These are phyloP conservation scores for Zygoascus sp. DNA, from an alignment of 1,139 yeast species.

Conservation along the genomic window DNA sequence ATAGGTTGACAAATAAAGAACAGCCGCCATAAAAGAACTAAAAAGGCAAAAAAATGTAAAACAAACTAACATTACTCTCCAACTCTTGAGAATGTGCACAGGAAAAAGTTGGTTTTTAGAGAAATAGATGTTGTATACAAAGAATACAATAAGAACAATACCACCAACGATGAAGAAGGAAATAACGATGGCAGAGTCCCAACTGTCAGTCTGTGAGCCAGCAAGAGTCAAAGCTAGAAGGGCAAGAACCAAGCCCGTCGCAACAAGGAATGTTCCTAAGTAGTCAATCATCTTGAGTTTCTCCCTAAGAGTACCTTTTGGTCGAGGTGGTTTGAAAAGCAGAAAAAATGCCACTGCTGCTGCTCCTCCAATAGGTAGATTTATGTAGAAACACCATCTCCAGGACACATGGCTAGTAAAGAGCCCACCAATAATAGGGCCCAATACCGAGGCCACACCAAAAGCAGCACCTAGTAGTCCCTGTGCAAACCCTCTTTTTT, in stretches of 20 bases:
- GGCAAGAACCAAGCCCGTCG: slow-evolving; percentile 28
- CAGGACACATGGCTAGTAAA: slow-evolving; percentile 54
- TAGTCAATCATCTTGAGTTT: slow-evolving; percentile 46
- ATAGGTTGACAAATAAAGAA: slow-evolving; percentile 45
- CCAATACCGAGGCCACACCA: slow-evolving; percentile 53
- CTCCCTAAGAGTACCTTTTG: slow-evolving; percentile 39
- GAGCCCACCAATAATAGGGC: slow-evolving; percentile 61
- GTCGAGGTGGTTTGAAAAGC: slow-evolving; percentile 42
- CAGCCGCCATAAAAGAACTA: slow-evolving; percentile 36
- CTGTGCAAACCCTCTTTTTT: slow-evolving; percentile 49
- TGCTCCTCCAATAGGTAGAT: slow-evolving; percentile 60
- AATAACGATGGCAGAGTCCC: slow-evolving; percentile 57
- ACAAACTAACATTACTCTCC: too few species aligned
- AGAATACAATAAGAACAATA: slow-evolving; percentile 38
- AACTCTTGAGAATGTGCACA: slow-evolving; percentile 29
- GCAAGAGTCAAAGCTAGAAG: slow-evolving; percentile 51
- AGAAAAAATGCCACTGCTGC: slow-evolving; percentile 42
- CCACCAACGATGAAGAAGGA: slow-evolving; percentile 51
- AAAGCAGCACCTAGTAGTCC: slow-evolving; percentile 48
- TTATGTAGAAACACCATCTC: slow-evolving; percentile 76
- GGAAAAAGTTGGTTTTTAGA: slow-evolving; percentile 42
- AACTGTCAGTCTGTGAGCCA: slow-evolving; percentile 37
- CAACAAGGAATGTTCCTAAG: slow-evolving; percentile 28
- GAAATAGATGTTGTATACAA: slow-evolving; percentile 45
- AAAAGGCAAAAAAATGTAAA: slow-evolving; percentile 38